A percentile compares a stretch with the other conserved stretches of the same genome.
phyloP scores from a whole-genome alignment of 305 asterid genomes.

The Fraxinus albicans region DNA sequence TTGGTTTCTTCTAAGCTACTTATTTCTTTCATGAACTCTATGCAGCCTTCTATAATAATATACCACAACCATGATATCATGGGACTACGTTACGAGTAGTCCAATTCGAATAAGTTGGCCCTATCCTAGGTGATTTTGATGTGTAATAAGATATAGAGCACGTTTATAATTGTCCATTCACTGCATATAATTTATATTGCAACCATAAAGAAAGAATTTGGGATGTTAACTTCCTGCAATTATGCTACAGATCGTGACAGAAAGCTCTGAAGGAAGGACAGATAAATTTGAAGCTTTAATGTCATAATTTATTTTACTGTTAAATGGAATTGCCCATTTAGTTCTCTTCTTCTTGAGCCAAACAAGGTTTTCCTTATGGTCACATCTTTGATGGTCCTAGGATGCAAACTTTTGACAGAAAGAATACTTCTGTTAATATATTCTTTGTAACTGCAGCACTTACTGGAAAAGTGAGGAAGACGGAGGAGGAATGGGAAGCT shows the following conservation, averaged over 20 bases:
- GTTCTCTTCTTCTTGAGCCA: not conserved
- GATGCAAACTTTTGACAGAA: conserved; percentile 13
- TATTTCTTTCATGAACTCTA: not conserved
- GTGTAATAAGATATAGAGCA: not conserved
- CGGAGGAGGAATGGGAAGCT: conserved; percentile 63
- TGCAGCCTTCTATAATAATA: not conserved
- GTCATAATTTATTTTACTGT: not conserved
- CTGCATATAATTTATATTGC: not conserved
- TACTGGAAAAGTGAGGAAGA: conserved; percentile 80
- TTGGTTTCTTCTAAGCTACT: not conserved
- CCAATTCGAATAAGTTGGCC: not conserved
- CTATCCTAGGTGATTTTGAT: not conserved
- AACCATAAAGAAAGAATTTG: not conserved
- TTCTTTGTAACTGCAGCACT: conserved; percentile 46
- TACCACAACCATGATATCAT: not conserved
- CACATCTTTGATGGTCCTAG: conserved; percentile 31
- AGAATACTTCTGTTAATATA: conserved; percentile 18
- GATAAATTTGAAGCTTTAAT: conserved; percentile 17
- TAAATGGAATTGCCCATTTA: conserved; percentile 11
- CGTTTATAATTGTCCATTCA: not conserved
- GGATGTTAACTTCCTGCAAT: not conserved
- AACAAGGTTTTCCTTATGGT: not conserved
- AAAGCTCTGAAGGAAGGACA: conserved; percentile 2
- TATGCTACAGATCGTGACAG: not conserved
- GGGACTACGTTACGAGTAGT: not conserved